Base-by-base conservation (phyloP, 495 filamentous ascomycete species). In the Hypoxylon crocopeplum region DNA sequence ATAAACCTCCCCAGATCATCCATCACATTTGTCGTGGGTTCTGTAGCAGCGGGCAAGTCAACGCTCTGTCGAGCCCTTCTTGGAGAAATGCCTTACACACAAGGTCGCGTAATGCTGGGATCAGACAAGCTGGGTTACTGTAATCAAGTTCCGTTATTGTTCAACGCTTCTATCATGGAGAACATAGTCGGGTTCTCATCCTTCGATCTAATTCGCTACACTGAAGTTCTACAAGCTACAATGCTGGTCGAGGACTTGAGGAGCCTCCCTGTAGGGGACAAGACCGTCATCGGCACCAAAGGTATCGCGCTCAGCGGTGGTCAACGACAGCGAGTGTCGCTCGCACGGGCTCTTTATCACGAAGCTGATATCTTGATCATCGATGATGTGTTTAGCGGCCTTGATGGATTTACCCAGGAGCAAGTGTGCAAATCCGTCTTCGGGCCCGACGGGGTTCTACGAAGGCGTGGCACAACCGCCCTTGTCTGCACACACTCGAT, bases 251-350 rank as follows among this genome's bases (percentile, higher is more conserved):
- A 77, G 38, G 86, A 88, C 64, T 68, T 88, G 32, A 68, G 56
- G 8, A 54, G 69, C 19, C 60, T 89, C 16, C 79, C 83, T 3
- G 67, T 74, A 8, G 84, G 82, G 0, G 84, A 89, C 59, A 67
- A 79, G 25, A 88, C 85, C 6, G 62, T 77, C 2, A 78, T 87
- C 51, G 88, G 86, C 7, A 85, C 80, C 69, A 83, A 83, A 48
- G 88, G 86, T 1, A 77, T 86, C 46, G 74, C 78, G 1, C 72
- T 91, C 11, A 85, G 82, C 64, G 86, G 86, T 4, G 87, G 87
- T 0, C 87, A 90, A 60, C 84, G 82, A 56, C 86, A 89, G 59
- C 75, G 86, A 6, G 77, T 89, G 49, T 78, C 80, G 21, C 72
- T 86, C 7, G 84, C 85, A 24, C 72, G 85, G 21, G 84, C 84